Percentiles rank a stretch among this genome's conserved stretches.
These are phyloP conservation scores for Mallotus japonicus DNA, from an alignment of 441 rosid species.

Conservation along the genomic window DNA sequence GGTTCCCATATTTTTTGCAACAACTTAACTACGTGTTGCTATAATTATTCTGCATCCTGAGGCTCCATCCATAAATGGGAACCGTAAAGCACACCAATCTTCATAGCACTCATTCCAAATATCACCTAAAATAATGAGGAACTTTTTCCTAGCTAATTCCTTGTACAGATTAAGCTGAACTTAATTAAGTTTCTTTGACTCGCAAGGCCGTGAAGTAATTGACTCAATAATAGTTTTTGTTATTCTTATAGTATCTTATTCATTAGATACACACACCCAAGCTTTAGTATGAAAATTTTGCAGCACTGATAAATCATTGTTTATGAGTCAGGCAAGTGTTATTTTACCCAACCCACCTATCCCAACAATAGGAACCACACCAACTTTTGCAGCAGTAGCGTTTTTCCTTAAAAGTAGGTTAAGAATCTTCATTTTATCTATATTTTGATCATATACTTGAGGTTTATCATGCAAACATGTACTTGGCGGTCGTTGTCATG, in stretches of 20 bases:
- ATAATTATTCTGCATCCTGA: slow-evolving; percentile 20
- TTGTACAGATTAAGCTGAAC: slow-evolving; percentile 22
- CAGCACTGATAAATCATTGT: neutral
- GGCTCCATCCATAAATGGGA: slow-evolving; percentile 23
- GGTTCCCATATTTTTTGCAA: too few relatives aligned
- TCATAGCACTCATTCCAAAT: slow-evolving; percentile 24
- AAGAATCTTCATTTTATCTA: too few relatives aligned
- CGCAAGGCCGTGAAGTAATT: slow-evolving; percentile 12
- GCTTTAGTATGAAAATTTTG: neutral
- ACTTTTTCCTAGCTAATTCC: neutral
- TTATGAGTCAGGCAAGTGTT: neutral
- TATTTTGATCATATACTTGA: too few relatives aligned
- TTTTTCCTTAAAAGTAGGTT: neutral
- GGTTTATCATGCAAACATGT: neutral
- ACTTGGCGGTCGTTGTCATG: neutral
- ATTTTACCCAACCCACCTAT: slow-evolving; percentile 22
- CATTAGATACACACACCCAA: slow-evolving; percentile 22
- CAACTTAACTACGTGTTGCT: too few relatives aligned
- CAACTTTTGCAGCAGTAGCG: neutral
- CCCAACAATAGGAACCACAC: neutral
- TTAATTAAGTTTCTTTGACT: slow-evolving; percentile 16
- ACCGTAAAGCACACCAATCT: slow-evolving; percentile 28
- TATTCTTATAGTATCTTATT: slow-evolving; percentile 6
- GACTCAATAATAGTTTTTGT: slow-evolving; percentile 20
- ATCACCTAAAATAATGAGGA: slow-evolving; percentile 8